Evolutionary conservation across 1,284 basidiomycete species (phyloP).

Genomic region (Mycocalia duriaeana): DNA sequence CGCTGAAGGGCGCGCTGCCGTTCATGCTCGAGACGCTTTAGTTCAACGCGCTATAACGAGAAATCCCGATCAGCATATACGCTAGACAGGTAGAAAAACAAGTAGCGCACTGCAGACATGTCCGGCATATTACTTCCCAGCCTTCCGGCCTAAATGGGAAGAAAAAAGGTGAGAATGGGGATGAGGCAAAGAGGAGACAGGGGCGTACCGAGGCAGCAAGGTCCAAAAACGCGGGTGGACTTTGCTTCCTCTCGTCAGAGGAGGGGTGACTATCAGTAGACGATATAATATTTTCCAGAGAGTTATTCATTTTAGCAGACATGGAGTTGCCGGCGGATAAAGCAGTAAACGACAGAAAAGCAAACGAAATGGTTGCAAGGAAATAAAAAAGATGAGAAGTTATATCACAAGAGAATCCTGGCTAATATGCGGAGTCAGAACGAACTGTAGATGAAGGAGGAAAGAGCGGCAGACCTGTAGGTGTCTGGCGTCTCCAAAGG

Average conservation of each 20-base stretch:
- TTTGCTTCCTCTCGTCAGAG: slow-evolving; percentile 71
- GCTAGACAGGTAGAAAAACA: slow-evolving; percentile 4
- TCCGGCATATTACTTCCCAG: slow-evolving; percentile 79
- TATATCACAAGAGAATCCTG: slow-evolving; percentile 69
- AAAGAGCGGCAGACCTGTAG: slow-evolving; percentile 50
- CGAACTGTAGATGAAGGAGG: slow-evolving; percentile 13
- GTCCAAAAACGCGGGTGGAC: slow-evolving; percentile 84
- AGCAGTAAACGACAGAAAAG: slow-evolving; percentile 53
- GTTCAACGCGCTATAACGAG: slow-evolving; percentile 68
- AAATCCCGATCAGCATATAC: slow-evolving; percentile 9
- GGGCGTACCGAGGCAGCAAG: slow-evolving; percentile 84
- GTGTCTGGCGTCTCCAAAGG: slow-evolving; percentile 48
- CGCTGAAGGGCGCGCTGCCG: slow-evolving; percentile 81
- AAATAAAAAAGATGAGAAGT: slow-evolving; percentile 42
- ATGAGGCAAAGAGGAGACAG: slow-evolving; percentile 16
- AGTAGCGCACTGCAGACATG: slow-evolving; percentile 64
- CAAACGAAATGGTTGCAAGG: slow-evolving; percentile 46
- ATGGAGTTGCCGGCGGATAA: slow-evolving; percentile 42
- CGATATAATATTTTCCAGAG: slow-evolving; percentile 62
- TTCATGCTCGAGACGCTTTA: slow-evolving; percentile 89
- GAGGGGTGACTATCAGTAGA: slow-evolving; percentile 65
- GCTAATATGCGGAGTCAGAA: slow-evolving; percentile 4
- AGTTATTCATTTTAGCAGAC: slow-evolving; percentile 60
- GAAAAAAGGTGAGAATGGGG: slow-evolving; percentile 13
- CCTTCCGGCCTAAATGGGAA: slow-evolving; percentile 58